Conservation (phyloP, 345 rosid species). For the Brassica rapa region DNA sequence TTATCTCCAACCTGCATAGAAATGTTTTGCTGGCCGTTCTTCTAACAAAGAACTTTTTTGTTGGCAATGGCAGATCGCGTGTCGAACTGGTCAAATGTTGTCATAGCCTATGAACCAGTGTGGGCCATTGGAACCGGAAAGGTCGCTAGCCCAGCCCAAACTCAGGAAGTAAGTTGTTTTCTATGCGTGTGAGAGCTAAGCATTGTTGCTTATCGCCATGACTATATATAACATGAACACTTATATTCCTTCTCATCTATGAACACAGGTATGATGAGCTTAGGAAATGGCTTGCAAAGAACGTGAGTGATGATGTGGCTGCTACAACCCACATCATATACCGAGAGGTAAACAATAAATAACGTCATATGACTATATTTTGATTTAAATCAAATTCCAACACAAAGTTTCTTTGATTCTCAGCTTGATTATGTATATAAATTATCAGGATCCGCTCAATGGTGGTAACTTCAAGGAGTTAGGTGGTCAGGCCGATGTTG, state of each 20-base stretch:
- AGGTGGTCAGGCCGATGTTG: constrained; percentile 71
- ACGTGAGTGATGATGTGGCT: constrained; percentile 68
- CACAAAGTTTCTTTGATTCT: not conserved
- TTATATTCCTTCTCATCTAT: constrained; percentile 3
- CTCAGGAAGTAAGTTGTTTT: constrained; percentile 69
- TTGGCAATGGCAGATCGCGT: constrained; percentile 50
- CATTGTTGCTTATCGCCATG: not conserved
- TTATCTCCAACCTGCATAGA: not conserved
- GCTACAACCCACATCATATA: constrained; percentile 76
- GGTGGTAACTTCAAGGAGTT: constrained; percentile 86
- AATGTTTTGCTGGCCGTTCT: not conserved
- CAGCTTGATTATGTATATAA: constrained; percentile 5
- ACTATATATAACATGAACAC: not conserved
- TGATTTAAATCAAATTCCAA: not conserved
- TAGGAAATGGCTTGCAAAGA: constrained; percentile 83
- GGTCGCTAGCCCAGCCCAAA: constrained; percentile 89
- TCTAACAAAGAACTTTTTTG: not conserved
- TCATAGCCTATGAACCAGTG: constrained; percentile 88
- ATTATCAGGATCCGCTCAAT: constrained; percentile 65
- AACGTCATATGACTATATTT: not conserved
- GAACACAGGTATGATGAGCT: constrained; percentile 63
- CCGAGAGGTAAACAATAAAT: constrained; percentile 71
- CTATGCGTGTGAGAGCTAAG: not conserved
- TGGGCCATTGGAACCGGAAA: constrained; percentile 98
- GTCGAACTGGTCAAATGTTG: constrained; percentile 70